Percentiles rank a stretch among this genome's conserved stretches.
These are phyloP conservation scores for Sanchytrium tribonematis DNA, from an alignment of 371 early-diverging fungal species.

Conservation along the genomic window DNA sequence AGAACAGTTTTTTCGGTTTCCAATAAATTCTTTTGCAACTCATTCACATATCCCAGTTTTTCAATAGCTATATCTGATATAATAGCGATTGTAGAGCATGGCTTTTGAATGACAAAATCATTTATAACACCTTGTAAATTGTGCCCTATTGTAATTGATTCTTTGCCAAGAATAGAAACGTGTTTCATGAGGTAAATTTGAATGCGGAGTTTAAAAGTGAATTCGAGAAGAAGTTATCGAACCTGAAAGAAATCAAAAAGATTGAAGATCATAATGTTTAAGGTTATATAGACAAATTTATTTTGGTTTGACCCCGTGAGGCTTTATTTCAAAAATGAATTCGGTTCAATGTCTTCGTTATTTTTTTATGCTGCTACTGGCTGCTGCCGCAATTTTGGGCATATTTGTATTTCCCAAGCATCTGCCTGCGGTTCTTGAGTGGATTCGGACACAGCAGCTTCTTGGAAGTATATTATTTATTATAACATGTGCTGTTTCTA, in stretches of 20 bases:
- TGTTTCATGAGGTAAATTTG: no score
- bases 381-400: neutral
- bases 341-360: neutral
- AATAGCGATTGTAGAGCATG: no score
- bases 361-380: neutral
- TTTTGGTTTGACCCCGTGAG: no score
- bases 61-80: no score
- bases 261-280: no score
- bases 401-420: neutral
- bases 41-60: no score
- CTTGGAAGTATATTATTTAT: neutral
- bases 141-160: slow-evolving; percentile 59
- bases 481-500: neutral
- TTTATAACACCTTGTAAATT: slow-evolving; percentile 41
- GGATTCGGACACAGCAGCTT: neutral
- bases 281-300: no score
- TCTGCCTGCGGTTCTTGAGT: neutral
- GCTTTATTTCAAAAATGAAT: no score
- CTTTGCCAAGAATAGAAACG: slow-evolving; percentile 47
- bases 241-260: no score
- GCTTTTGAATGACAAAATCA: slow-evolving; percentile 41
- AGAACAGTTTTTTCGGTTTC: slow-evolving; percentile 30
- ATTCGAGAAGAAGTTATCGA: no score
- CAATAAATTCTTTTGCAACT: neutral
- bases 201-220: no score